Base-by-base conservation (phyloP, 2,329 filamentous ascomycete genomes). In the Penicillium paneum region DNA sequence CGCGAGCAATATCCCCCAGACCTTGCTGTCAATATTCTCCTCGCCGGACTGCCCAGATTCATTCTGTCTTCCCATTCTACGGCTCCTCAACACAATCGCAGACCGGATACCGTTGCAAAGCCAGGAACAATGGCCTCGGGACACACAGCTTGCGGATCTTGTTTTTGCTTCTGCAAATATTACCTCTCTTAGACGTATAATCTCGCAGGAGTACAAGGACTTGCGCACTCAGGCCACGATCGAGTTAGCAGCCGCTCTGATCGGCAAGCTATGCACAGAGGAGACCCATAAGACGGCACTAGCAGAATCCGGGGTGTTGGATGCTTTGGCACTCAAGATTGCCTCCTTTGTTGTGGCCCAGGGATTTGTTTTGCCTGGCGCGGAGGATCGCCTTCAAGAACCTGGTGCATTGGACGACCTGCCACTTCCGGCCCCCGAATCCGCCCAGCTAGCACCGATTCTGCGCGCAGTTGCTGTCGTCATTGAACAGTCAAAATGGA, bases 381-480 rank as follows among this genome's bases (percentile, higher is more conserved):
- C 86, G 5, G 83, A 86, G 49, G 67, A 78, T 2, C 69, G 80
- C 41, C 78, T 82, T 29, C 74, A 76, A n/a, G 74, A 76, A 29
- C 80, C 86, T 52, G 81, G 81, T 8, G 67, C 86, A 32, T 71
- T 78, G 49, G 79, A 82, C 8, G 76, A 79, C 19, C 80, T 90
- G 43, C 88, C 88, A 3, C 74, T 79, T 3, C 78, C 87, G 24
- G 83, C 89, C 8, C 81, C 83, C 2, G 75, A 79, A 13, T 78
- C 76, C 15, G 78, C 83, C 26, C 83, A 82, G 56, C 74, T 96
- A 36, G 81, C 85, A 1, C 84, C 85, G 10, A 82, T 96, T 17
- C 75, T 97, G 7, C 87, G 91, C 58, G 90, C 92, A 0, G 83
- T 96, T 47, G 82, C 86, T 19, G 82, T 86, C 42, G 88, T 97